These are phyloP conservation scores for Hanseniaspora jakobsenii DNA, from an alignment of 805 yeast genomes.

Conservation along the genomic window DNA sequence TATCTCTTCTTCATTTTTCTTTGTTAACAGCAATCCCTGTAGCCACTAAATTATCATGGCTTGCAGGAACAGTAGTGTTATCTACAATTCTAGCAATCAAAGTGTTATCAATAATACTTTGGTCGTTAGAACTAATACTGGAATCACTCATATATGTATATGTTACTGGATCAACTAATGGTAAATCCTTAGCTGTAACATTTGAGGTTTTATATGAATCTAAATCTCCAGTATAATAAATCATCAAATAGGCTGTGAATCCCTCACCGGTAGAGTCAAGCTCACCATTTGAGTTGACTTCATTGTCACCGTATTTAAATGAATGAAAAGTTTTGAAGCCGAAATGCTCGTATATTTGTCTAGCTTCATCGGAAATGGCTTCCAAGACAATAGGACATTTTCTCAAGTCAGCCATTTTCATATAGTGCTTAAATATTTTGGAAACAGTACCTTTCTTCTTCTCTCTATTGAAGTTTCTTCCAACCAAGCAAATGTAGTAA, in stretches of 20 bases:
- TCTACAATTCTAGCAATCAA: slow-evolving; percentile 1
- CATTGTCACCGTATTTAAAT: slow-evolving; percentile 26
- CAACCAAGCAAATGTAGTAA: slow-evolving; percentile 27
- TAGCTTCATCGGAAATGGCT: slow-evolving; percentile 27
- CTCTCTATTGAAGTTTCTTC: slow-evolving; percentile 25
- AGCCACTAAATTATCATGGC: neutral
- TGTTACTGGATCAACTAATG: slow-evolving; percentile 12
- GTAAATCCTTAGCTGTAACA: slow-evolving; percentile 7
- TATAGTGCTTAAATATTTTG: slow-evolving; percentile 24
- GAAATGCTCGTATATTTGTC: slow-evolving; percentile 27
- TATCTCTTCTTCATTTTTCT: slow-evolving; percentile 18
- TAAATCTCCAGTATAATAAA: slow-evolving; percentile 23
- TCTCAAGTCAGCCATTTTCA: slow-evolving; percentile 24
- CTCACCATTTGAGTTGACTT: slow-evolving; percentile 24
- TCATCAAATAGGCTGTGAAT: slow-evolving; percentile 26
- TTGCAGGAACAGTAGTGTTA: slow-evolving; percentile 5
- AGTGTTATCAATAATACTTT: no score
- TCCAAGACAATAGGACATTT: slow-evolving; percentile 28
- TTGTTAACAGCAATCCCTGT: slow-evolving; percentile 13
- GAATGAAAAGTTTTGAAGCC: slow-evolving; percentile 26
- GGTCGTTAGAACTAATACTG: no score
- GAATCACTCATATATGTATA: no score
- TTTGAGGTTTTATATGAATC: neutral
- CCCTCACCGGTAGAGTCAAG: slow-evolving; percentile 26
- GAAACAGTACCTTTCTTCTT: slow-evolving; percentile 27